Evolutionary conservation across 441 rosid species (phyloP), one percentile per base, ranked within the genome.

Genomic region (Aleurites moluccanus): DNA sequence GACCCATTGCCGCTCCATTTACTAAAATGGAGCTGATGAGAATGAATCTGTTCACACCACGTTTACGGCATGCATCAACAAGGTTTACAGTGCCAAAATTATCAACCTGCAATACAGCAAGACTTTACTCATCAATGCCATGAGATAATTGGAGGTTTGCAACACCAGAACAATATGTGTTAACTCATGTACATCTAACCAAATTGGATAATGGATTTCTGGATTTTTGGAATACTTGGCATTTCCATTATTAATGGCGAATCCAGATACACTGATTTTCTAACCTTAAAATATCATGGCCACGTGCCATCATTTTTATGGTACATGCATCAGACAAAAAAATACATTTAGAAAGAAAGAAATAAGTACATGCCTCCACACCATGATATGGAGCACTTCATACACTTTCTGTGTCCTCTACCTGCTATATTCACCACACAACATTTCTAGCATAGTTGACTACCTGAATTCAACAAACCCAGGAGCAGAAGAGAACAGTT

Each of bases 1-100:
- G 98, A 55, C 97, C 98, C 94, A 89, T 90, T 73, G 97, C 94
- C 45, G 98, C 98, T 81, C 97, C 95, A 44, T 94, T 92, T 53
- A 94, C 98, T 80, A 94, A 82, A 76, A 94, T 91, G 40, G 97
- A 94, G 86, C 95, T 92, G 59, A 91, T 75, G 33, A 92, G 94
- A 59, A 94, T 80, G 83, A 94, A 94, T 76, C 87, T 88, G 20
- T 86, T 79, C 45, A 91, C 88, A 25, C 95, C 93, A 21, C 64
- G 72, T 79, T 83, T 84, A 35, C 93, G 85, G 57, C 97, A 94
- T 45, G 98, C 98, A 45, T 92, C 95, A 28, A 94, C 97, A 0
- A 94, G 91, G 81, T 86, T 91, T 68, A 89, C 89, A 0, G 97
- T 87, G 70, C 95, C 97, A 66, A 86, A 91, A 72, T 92, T 89